Conservation (phyloP, 768 basidiomycete species). For the Dictyophora rubrovolvata region DNA sequence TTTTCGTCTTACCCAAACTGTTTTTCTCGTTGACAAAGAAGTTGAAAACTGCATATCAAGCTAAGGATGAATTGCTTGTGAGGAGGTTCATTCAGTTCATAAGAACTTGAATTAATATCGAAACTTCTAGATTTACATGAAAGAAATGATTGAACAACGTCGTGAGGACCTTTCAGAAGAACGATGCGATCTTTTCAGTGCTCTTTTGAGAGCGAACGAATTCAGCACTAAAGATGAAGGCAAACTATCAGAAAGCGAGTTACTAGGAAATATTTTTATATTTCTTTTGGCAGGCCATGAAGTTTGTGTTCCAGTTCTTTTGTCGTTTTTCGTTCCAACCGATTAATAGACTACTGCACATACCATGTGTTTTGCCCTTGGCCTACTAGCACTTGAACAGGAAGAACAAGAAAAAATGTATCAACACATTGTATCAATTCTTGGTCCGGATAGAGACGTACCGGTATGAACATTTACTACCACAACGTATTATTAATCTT, state of each 20-base stretch:
- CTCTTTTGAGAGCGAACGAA: conserved; percentile 40
- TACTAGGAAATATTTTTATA: conserved; percentile 20
- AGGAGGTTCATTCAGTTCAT: background rate
- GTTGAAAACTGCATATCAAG: conserved; percentile 18
- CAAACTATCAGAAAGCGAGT: conserved; percentile 34
- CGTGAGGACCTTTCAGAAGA: conserved; percentile 25
- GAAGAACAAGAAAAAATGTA: conserved; percentile 13
- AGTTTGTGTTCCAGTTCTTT: background rate
- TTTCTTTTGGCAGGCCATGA: conserved; percentile 20
- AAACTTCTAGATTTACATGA: conserved; percentile 31
- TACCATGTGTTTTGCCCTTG: conserved; percentile 15
- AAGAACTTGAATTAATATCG: background rate
- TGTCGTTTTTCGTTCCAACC: background rate
- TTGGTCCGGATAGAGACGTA: background rate
- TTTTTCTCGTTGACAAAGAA: conserved; percentile 27
- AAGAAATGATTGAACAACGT: conserved; percentile 43
- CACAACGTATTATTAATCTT: background rate
- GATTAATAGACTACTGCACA: conserved; percentile 15
- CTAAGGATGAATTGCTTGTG: conserved; percentile 22
- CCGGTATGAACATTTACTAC: conserved; percentile 4
- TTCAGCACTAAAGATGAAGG: conserved; percentile 21
- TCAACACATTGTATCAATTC: conserved; percentile 4
- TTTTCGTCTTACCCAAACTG: conserved; percentile 31
- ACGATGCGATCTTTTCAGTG: conserved; percentile 42
- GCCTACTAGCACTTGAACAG: conserved; percentile 17